Conservation (phyloP, 1,284 basidiomycete genomes). For the Boletus mariae region DNA sequence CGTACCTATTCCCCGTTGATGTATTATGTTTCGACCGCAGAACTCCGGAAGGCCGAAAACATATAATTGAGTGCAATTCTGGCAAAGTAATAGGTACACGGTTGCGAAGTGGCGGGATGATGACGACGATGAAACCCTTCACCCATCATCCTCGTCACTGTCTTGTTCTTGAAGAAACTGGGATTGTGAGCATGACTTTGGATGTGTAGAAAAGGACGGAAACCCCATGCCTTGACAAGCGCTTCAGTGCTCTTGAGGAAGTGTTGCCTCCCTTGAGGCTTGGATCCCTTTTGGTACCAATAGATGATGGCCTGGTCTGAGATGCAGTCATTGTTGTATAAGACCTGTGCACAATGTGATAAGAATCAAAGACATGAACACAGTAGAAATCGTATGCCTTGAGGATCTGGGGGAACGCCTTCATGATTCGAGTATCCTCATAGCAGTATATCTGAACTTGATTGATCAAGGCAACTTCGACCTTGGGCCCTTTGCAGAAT, state of each 20-base stretch:
- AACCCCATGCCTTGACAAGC: constrained; percentile 77
- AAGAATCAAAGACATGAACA: neutral
- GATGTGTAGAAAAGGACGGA: constrained; percentile 4
- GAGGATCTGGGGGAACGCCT: constrained; percentile 89
- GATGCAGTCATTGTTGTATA: constrained; percentile 94
- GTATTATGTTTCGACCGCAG: neutral
- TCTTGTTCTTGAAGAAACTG: constrained; percentile 81
- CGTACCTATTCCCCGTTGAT: constrained; percentile 3
- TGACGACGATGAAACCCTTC: constrained; percentile 1
- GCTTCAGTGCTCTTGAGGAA: constrained; percentile 88
- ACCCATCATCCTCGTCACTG: constrained; percentile 69
- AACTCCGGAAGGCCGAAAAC: constrained; percentile 5
- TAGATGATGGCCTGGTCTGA: constrained; percentile 96
- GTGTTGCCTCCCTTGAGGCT: constrained; percentile 90
- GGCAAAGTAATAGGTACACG: constrained; percentile 18
- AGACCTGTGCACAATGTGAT: constrained; percentile 48
- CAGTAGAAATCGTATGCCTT: constrained; percentile 51
- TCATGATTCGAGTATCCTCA: constrained; percentile 91
- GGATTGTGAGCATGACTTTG: constrained; percentile 15
- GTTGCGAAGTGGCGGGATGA: constrained; percentile 1
- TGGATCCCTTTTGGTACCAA: constrained; percentile 96
- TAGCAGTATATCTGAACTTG: constrained; percentile 93
- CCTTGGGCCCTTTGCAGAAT: constrained; percentile 84
- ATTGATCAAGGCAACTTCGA: constrained; percentile 90
- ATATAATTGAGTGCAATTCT: constrained; percentile 17